Base-by-base conservation (phyloP, 805 yeast genomes). In the Kluyveromyces wickerhamii region DNA sequence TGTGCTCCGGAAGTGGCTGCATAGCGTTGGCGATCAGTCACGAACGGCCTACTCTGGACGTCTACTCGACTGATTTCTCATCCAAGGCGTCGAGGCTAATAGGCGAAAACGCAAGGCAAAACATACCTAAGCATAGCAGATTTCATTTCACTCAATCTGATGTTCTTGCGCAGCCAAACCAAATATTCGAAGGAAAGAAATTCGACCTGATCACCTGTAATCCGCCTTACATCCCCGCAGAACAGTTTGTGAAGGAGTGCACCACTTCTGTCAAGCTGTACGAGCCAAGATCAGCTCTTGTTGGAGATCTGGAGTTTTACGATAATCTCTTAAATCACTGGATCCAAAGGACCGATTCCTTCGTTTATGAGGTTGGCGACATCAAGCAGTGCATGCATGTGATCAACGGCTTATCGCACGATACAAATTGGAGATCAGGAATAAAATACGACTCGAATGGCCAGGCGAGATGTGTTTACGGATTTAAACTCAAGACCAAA, bases 1-100 rank as follows among this genome's bases (percentile, higher is more conserved):
- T 84, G 18, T 87, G 96, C 44, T 73, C 95, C 0, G 96, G 96
- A 0, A 65, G 89, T 0, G 98, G 97, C 1, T 89, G 97, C 52
- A 72, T 92, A 17, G 78, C 86, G 0, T 57, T 86, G 19, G 48
- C 71, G 3, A 38, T 83, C 14, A 62, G 65, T 1, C 48, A 54
- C 9, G 48, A 54, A 16, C 7, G 37, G 12, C 34, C 37, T 3
- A 26, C 35, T 10, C 33, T 44, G 13, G 27, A 39, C 21, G 52
- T 74, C 2, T 40, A 39, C 4, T 87, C 77, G 0, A 53, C 76
- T 2, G 95, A 86, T 47, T 50, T 73, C 2, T 77, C 82, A 4
- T 43, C 47, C 0, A 46, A 47, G 2, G 88, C 94, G 0, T 38
- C 78, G 0, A 42, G 42, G 0, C 50, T 81, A n/a, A 69, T 86